Percentiles rank a stretch among this genome's conserved stretches.
Evolutionary conservation across 2,329 filamentous ascomycete genomes (phyloP).

Genomic region (Aspergillus pseudoterreus): DNA sequence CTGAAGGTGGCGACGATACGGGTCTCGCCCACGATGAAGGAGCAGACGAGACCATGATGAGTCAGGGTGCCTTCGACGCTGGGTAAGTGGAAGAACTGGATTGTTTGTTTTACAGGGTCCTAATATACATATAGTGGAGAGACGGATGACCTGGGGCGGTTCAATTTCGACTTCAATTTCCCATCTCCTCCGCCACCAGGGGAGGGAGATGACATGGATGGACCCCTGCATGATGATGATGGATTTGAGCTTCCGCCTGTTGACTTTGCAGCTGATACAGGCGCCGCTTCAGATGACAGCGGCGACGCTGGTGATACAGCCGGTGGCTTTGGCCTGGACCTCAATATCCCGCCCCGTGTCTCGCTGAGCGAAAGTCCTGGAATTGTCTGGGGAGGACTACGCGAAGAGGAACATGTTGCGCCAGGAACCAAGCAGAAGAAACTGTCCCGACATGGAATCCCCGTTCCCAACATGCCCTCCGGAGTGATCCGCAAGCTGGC

Average conservation of each 20-base stretch:
- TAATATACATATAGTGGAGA: conserved; percentile 35
- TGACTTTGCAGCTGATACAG: conserved; percentile 23
- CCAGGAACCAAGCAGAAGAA: conserved; percentile 49
- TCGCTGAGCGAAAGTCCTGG: conserved; percentile 31
- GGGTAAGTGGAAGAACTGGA: conserved; percentile 24
- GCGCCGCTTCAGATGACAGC: conserved; percentile 23
- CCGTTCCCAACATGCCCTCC: conserved; percentile 70
- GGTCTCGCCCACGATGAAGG: conserved; percentile 33
- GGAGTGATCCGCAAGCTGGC: conserved; percentile 65
- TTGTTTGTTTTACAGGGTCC: neutral
- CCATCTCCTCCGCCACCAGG: conserved; percentile 32
- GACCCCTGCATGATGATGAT: conserved; percentile 31
- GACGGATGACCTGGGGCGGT: conserved; percentile 41
- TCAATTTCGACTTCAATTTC: conserved; percentile 40
- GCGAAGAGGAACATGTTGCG: conserved; percentile 26
- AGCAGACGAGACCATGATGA: conserved; percentile 34
- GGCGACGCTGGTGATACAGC: conserved; percentile 19
- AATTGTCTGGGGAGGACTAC: conserved; percentile 33
- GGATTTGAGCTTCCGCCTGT: conserved; percentile 31
- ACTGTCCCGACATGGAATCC: conserved; percentile 67
- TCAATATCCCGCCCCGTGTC: conserved; percentile 24
- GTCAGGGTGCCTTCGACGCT: conserved; percentile 36
- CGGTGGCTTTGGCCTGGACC: conserved; percentile 31
- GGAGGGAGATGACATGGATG: conserved; percentile 27
- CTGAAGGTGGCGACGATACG: conserved; percentile 36